Evolutionary conservation across 2,329 filamentous ascomycete genomes (phyloP).

Genomic region (Harringtonia aguacate): DNA sequence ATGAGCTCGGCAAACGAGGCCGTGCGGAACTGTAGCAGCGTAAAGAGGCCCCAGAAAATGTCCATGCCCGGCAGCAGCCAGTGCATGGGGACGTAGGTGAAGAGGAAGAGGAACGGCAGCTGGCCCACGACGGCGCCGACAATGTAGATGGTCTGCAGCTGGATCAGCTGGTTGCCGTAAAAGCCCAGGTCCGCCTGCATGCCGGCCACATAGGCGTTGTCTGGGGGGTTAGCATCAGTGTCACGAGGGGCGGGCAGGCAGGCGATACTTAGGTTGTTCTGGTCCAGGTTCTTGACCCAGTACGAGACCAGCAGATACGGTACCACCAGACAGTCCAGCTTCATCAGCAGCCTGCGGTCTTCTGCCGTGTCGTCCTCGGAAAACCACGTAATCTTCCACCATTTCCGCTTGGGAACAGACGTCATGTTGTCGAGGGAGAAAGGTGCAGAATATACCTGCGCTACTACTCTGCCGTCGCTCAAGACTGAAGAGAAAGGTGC

Average conservation of each 20-base stretch:
- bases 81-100: conserved; percentile 25
- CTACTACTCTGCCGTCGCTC: too few relatives aligned
- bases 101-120: conserved; percentile 17
- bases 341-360: conserved; percentile 40
- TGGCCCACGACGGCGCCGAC: conserved; percentile 25
- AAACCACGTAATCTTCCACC: conserved; percentile 35
- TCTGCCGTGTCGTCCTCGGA: conserved; percentile 34
- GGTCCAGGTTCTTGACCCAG: conserved; percentile 43
- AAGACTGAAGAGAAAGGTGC: too few relatives aligned
- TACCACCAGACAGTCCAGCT: conserved; percentile 44
- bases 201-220: conserved; percentile 35
- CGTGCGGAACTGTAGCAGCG: conserved; percentile 35
- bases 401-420: conserved; percentile 5
- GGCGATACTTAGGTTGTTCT: conserved; percentile 15
- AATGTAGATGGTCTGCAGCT: conserved; percentile 35
- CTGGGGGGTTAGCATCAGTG: background rate
- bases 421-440: too few relatives aligned
- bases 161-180: conserved; percentile 30
- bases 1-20: conserved; percentile 26
- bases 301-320: conserved; percentile 45
- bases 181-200: conserved; percentile 34
- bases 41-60: conserved; percentile 11
- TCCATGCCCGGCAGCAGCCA: conserved; percentile 21
- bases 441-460: too few relatives aligned
- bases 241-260: too few relatives aligned